Evolutionary conservation across 2,329 filamentous ascomycete genomes (phyloP).

Genomic region (Alternaria brassicicola): DNA sequence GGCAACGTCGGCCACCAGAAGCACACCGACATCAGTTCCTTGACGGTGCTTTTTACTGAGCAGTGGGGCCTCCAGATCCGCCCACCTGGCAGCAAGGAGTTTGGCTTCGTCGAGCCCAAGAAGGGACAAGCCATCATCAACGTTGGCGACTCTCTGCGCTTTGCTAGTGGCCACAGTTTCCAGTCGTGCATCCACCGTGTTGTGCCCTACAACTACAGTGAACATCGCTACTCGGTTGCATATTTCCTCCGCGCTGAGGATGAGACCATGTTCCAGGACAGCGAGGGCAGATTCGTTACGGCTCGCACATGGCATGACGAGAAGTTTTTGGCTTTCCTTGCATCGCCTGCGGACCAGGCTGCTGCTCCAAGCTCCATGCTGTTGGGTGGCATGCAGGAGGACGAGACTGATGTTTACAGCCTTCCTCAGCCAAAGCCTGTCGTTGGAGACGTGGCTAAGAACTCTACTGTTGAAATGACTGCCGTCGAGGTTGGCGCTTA

Average conservation of each 20-base stretch:
- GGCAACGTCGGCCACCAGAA: conserved; percentile 41
- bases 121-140: conserved; percentile 62
- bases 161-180: conserved; percentile 60
- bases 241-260: conserved; percentile 65
- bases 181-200: conserved; percentile 65
- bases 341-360: conserved; percentile 11
- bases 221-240: conserved; percentile 65
- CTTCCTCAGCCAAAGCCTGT: conserved; percentile 1
- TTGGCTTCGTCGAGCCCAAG: conserved; percentile 57
- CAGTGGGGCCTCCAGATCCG: conserved; percentile 65
- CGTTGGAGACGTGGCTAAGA: neutral
- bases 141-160: conserved; percentile 65
- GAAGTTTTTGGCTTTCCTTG: conserved; percentile 42
- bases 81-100: conserved; percentile 54
- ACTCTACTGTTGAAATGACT: conserved; percentile 2
- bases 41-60: conserved; percentile 55
- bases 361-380: conserved; percentile 12
- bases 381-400: conserved; percentile 11
- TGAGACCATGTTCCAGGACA: conserved; percentile 62
- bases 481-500: conserved; percentile 11
- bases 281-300: conserved; percentile 60
- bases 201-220: conserved; percentile 58
- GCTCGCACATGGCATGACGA: conserved; percentile 51
- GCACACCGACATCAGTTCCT: conserved; percentile 42
- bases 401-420: conserved; percentile 7